Evolutionary conservation across 2,329 filamentous ascomycete genomes (phyloP).

Genomic region (Arthrobotrys iridis): DNA sequence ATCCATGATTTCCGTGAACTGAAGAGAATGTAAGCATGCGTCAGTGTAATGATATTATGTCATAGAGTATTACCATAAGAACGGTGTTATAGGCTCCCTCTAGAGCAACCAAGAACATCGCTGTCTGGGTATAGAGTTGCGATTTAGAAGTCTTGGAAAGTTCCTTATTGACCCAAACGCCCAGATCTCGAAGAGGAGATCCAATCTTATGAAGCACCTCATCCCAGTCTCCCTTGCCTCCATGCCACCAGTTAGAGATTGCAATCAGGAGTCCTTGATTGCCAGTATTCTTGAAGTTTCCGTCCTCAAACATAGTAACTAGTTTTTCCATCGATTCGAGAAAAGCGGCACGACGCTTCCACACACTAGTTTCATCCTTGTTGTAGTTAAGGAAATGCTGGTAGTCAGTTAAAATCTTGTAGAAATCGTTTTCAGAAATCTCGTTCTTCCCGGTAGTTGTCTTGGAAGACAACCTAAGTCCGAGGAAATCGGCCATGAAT

Average conservation of each 20-base stretch:
- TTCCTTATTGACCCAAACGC: not conserved
- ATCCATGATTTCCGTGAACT: slow-evolving; percentile 4
- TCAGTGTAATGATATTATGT: not conserved
- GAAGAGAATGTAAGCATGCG: not conserved
- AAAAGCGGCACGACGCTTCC: not conserved
- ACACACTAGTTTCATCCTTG: not conserved
- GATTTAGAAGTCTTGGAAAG: slow-evolving; percentile 2
- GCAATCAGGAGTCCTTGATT: not conserved
- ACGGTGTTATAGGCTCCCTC: slow-evolving; percentile 3
- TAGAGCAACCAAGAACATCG: slow-evolving; percentile 4
- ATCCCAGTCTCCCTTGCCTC: slow-evolving; percentile 1
- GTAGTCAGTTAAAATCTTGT: slow-evolving; percentile 1
- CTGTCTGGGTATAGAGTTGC: slow-evolving; percentile 3
- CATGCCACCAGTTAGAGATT: not conserved
- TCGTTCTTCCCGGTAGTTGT: not conserved
- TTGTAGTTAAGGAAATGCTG: slow-evolving; percentile 5
- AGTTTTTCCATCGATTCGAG: not conserved
- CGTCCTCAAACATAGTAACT: not conserved
- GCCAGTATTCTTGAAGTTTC: not conserved
- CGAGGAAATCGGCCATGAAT: slow-evolving; percentile 6
- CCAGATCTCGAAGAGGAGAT: not conserved
- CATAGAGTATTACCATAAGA: not conserved
- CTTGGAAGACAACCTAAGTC: slow-evolving; percentile 1
- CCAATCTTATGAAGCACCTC: not conserved
- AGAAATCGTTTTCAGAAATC: slow-evolving; percentile 5